Evolutionary conservation across 164 flowering plant genomes (phyloP).

Genomic region (Berberis vulgaris): DNA sequence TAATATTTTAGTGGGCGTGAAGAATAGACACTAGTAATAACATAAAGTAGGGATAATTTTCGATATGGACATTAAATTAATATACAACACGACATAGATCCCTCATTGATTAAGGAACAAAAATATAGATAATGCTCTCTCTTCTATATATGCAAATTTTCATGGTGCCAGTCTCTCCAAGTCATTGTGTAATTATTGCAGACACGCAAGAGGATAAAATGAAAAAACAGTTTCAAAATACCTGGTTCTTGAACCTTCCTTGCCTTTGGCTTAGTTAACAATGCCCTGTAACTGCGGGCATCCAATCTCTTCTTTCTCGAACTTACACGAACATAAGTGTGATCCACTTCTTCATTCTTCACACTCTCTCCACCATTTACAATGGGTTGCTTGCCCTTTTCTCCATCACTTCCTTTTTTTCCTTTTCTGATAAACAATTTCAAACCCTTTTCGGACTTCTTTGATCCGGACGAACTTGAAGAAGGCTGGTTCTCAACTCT

Average conservation of each 20-base stretch:
- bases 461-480: conserved; percentile 26
- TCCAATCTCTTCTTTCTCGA: conserved; percentile 22
- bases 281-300: conserved; percentile 37
- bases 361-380: conserved; percentile 15
- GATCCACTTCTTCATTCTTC: conserved; percentile 11
- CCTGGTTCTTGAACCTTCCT: conserved; percentile 24
- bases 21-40: no score
- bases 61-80: no score
- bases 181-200: no score
- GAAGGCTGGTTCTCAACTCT: conserved; percentile 27
- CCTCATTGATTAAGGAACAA: no score
- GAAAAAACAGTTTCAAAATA: conserved; percentile 4
- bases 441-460: conserved; percentile 26
- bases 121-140: no score
- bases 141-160: no score
- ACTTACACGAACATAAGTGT: neutral
- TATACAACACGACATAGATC: no score
- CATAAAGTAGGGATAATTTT: no score
- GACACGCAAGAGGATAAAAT: neutral
- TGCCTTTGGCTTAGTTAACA: conserved; percentile 8
- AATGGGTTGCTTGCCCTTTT: conserved; percentile 17
- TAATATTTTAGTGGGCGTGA: no score
- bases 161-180: no score
- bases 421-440: conserved; percentile 16
- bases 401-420: conserved; percentile 21